Percentiles rank a stretch among this genome's conserved stretches.
Evolutionary conservation across 2,329 filamentous ascomycete genomes (phyloP).

Genomic region (Chaetomiaceae sp.): DNA sequence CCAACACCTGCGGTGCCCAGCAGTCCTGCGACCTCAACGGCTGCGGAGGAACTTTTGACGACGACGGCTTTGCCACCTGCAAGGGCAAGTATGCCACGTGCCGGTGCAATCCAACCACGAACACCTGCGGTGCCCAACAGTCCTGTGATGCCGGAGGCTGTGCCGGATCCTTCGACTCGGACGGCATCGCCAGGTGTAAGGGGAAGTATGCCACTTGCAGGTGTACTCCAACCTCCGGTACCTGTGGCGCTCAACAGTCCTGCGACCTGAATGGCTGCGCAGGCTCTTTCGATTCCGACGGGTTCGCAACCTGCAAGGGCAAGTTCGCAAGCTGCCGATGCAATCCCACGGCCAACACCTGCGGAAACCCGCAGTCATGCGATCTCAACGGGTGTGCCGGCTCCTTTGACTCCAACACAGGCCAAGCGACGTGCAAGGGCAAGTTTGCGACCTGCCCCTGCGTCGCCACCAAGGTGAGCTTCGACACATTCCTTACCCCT

Average conservation of each 20-base stretch:
- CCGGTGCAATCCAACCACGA: not conserved
- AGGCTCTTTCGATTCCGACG: not conserved
- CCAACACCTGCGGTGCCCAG: not conserved
- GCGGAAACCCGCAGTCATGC: not conserved
- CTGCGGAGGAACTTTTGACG: not conserved
- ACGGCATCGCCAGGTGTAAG: not conserved
- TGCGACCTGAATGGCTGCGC: not conserved
- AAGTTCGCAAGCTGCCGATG: not conserved
- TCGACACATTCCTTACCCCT: not conserved
- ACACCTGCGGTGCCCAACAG: not conserved
- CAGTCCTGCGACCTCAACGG: not conserved
- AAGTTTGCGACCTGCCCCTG: not conserved
- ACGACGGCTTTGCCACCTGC: not conserved
- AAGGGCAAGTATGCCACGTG: not conserved
- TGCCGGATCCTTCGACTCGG: not conserved
- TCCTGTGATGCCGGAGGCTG: conserved; percentile 1
- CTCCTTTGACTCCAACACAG: not conserved
- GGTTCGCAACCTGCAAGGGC: not conserved
- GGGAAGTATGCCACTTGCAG: not conserved
- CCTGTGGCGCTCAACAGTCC: not conserved
- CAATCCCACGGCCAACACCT: not conserved
- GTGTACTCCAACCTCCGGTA: not conserved
- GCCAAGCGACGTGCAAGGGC: not conserved
- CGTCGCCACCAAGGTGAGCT: not conserved
- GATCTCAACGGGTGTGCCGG: not conserved